A percentile compares a stretch with the other conserved stretches of the same genome.
Evolutionary conservation across 371 early-diverging fungal species (phyloP).

Genomic region (Mortierella sp.): DNA sequence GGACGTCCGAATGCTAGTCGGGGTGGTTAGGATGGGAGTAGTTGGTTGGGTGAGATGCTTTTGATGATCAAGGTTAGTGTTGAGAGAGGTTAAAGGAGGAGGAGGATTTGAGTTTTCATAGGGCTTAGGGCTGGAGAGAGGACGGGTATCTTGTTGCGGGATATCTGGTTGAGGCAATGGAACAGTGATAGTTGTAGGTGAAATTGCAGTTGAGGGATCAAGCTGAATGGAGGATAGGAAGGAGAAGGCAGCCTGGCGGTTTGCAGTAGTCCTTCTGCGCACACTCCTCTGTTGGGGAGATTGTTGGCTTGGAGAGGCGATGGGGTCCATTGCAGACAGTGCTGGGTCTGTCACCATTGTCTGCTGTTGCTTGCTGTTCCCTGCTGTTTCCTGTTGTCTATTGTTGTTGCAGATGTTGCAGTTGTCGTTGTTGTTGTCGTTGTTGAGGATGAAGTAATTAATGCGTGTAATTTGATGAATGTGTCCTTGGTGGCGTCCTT

Average conservation of each 20-base stretch:
- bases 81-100: background rate
- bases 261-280: slow-evolving; percentile 30
- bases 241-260: slow-evolving; percentile 47
- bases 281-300: slow-evolving; percentile 4
- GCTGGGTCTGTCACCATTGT: no score
- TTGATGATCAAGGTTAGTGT: background rate
- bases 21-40: slow-evolving; percentile 1
- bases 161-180: background rate
- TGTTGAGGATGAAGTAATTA: background rate
- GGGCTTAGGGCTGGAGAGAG: background rate
- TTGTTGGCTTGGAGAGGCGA: background rate
- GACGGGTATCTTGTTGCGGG: background rate
- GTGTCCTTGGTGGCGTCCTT: background rate
- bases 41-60: background rate
- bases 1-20: background rate
- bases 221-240: slow-evolving; percentile 49
- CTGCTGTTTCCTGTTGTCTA: no score
- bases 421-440: no score
- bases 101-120: background rate
- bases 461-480: background rate
- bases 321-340: background rate
- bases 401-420: no score
- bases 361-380: no score
- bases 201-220: slow-evolving; percentile 8
- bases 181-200: background rate